Evolutionary conservation across 179 eudicot species (phyloP).

Genomic region (Nepenthes alata): DNA sequence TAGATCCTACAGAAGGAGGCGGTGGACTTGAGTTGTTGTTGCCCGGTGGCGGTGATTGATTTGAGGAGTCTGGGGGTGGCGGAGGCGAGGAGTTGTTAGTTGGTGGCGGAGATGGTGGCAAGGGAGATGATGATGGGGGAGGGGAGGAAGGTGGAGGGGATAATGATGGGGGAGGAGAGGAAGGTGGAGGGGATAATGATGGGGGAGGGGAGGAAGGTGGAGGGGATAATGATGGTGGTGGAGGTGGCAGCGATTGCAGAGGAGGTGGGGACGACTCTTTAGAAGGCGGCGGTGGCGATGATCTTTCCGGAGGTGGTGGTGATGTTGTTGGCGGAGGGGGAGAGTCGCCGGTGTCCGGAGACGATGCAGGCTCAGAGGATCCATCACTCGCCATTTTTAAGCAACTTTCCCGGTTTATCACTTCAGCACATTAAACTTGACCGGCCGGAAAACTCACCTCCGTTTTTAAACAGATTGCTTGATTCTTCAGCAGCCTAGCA

Average conservation of each 20-base stretch:
- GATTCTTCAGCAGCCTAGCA: too few relatives aligned
- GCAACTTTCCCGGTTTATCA: constrained; percentile 4
- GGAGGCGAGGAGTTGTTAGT: not conserved
- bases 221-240: constrained; percentile 10
- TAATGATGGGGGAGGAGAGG: constrained; percentile 14
- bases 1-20: not conserved
- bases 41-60: not conserved
- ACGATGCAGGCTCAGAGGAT: constrained; percentile 3
- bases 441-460: too few relatives aligned
- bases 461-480: too few relatives aligned
- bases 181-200: constrained; percentile 8
- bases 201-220: constrained; percentile 17
- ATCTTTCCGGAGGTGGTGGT: not conserved
- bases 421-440: not conserved
- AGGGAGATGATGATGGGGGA: not conserved
- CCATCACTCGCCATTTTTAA: constrained; percentile 7
- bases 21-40: constrained; percentile 1
- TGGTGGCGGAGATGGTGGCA: not conserved
- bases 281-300: constrained; percentile 5
- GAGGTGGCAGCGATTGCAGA: constrained; percentile 1
- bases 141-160: not conserved
- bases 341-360: constrained; percentile 1
- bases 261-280: constrained; percentile 3
- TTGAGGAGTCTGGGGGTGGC: not conserved
- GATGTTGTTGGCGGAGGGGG: not conserved